Evolutionary conservation across 305 asterid species (phyloP), one percentile per base, ranked within the genome.

Genomic region (Rubia peregrina): DNA sequence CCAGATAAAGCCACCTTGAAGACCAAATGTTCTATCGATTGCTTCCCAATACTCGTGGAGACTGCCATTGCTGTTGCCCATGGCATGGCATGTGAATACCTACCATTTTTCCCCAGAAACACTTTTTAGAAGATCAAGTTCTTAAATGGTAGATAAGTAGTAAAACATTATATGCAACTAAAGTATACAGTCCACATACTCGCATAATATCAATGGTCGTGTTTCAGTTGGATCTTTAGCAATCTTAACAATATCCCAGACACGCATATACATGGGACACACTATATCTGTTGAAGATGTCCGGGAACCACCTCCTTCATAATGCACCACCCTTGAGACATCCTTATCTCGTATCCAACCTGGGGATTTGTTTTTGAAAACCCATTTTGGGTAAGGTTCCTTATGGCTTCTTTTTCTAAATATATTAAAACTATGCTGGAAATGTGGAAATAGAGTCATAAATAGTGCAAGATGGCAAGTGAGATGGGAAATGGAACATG

Each of bases 1-100:
- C 99, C 99, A 94, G 70, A 94, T 91, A 82, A 94, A 91, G 72
- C 99, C 99, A 78, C 99, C 99, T 80, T 94, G 99, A 57, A 94
- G 95, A 77, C 99, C 99, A 83, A 91, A 88, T 46, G 92, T 94
- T 87, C 72, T 86, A 80, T 94, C 99, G 74, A 94, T 91, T 77
- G 97, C 97, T 88, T 94, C 97, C 99, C 99, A 94, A 80, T 94
- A 94, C 80, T 89, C 87, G 26, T 82, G 83, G 78, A 94, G 87
- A 84, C 88, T 91, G 30, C 96, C 99, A 9, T 77, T 94, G 90
- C 99, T 94, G 88, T 94, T 94, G 70, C 99, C 97, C 99, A 94
- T 94, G 42, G 99, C 99, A 94, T 94, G 42, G 99, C 78, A 85
- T 94, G 99, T 14, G 96, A 84, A 80, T 94, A 91, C 87, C 99